phyloP scores from a whole-genome alignment of 805 yeast genomes.

The Starmerella khaoyaiensis region DNA sequence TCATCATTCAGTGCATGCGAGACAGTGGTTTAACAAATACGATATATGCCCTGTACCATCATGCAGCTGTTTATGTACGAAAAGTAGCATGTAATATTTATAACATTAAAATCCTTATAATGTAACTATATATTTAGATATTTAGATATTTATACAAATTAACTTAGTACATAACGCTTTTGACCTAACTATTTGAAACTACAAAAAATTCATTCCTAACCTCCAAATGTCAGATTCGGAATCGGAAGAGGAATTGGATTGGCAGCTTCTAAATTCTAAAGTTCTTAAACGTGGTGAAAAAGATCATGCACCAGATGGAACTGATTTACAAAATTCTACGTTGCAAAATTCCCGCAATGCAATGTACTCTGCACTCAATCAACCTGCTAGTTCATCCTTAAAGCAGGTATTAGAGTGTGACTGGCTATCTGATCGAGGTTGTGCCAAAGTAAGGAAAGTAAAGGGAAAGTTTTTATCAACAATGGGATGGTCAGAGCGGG shows the following conservation, averaged over 20 bases:
- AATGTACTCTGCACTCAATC: constrained; percentile 55
- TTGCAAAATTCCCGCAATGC: constrained; percentile 46
- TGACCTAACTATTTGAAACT: not conserved
- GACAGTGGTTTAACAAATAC: constrained; percentile 87
- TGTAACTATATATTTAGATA: not conserved
- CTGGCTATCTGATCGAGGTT: constrained; percentile 30
- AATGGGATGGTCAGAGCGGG: constrained; percentile 49
- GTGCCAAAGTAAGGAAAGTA: constrained; percentile 37
- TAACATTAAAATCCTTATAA: not conserved
- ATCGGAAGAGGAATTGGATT: constrained; percentile 31
- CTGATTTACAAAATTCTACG: constrained; percentile 36
- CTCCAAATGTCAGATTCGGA: constrained; percentile 23
- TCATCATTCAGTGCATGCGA: constrained; percentile 89
- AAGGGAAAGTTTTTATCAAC: constrained; percentile 63
- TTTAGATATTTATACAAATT: not conserved
- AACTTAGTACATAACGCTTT: not conserved
- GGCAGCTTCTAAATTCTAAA: constrained; percentile 26
- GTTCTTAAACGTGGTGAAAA: constrained; percentile 58
- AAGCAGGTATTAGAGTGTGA: constrained; percentile 44
- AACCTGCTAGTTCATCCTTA: constrained; percentile 26
- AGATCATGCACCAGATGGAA: constrained; percentile 75
- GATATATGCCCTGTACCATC: constrained; percentile 89
- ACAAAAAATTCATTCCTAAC: not conserved
- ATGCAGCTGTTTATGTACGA: constrained; percentile 61
- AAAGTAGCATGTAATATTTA: too few relatives aligned